Evolutionary conservation across 169 alveolate genomes (phyloP).

Genomic region (Condylostoma magnum): DNA sequence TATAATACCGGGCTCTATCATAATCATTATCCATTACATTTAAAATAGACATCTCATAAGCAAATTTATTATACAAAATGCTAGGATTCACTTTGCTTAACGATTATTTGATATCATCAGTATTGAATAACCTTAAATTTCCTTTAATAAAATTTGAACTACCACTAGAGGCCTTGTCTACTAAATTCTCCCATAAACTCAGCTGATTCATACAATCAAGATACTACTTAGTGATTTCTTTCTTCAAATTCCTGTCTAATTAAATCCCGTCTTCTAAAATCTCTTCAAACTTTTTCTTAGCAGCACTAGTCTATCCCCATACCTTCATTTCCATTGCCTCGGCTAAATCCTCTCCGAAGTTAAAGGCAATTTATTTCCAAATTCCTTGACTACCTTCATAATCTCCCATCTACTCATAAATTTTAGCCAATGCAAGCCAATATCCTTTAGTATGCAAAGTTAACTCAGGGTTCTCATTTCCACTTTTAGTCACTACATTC

Average conservation of each 20-base stretch:
- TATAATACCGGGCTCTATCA: constrained; percentile 67
- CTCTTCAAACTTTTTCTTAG: background rate
- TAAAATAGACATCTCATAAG: constrained; percentile 55
- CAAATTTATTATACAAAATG: constrained; percentile 1
- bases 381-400: background rate
- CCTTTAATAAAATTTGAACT: background rate
- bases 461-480: constrained; percentile 33
- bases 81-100: background rate
- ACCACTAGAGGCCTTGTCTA: background rate
- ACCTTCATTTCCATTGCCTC: constrained; percentile 24
- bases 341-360: background rate
- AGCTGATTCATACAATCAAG: constrained; percentile 4
- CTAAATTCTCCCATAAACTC: constrained; percentile 33
- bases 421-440: constrained; percentile 8
- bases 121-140: constrained; percentile 7
- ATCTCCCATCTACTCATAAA: constrained; percentile 30
- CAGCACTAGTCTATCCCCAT: constrained; percentile 24
- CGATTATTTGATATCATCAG: constrained; percentile 3
- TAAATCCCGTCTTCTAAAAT: background rate
- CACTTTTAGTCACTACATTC: constrained; percentile 33
- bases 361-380: constrained; percentile 6
- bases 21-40: constrained; percentile 64
- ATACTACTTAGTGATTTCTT: constrained; percentile 21
- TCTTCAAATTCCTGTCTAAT: background rate
- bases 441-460: constrained; percentile 12